phyloP scores from a whole-genome alignment of 2,329 filamentous ascomycete genomes.

The Ophiostoma sp. region DNA sequence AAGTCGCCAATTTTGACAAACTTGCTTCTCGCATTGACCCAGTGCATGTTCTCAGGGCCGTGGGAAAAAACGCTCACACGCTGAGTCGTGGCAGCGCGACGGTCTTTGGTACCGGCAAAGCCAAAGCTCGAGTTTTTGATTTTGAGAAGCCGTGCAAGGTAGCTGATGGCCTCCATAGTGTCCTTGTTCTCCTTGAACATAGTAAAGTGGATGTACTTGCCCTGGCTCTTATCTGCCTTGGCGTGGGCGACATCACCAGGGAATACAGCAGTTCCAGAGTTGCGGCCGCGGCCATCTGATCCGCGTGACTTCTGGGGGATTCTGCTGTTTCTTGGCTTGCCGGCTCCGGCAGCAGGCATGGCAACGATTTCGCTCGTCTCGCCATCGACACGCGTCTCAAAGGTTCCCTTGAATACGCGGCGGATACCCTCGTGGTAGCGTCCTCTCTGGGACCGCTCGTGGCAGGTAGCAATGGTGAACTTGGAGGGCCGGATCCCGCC shows the following conservation, averaged over 20 bases:
- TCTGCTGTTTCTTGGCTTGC: slow-evolving; percentile 23
- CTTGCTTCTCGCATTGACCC: slow-evolving; percentile 58
- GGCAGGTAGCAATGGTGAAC: slow-evolving; percentile 39
- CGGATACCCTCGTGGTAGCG: slow-evolving; percentile 60
- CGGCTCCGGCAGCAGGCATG: slow-evolving; percentile 20
- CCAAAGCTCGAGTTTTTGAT: slow-evolving; percentile 68
- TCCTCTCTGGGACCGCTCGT: slow-evolving; percentile 43
- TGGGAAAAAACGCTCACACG: slow-evolving; percentile 60
- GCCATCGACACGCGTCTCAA: slow-evolving; percentile 65
- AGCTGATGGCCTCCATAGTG: slow-evolving; percentile 83
- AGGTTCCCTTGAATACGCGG: slow-evolving; percentile 68
- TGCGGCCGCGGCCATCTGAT: slow-evolving; percentile 23
- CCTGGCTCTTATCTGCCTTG: slow-evolving; percentile 16
- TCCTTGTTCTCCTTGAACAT: slow-evolving; percentile 97
- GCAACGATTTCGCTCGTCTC: slow-evolving; percentile 58
- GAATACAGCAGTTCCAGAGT: slow-evolving; percentile 1
- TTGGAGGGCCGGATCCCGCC: slow-evolving; percentile 30
- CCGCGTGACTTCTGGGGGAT: not conserved
- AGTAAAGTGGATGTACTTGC: slow-evolving; percentile 76
- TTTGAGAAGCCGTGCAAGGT: slow-evolving; percentile 67
- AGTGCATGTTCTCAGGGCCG: slow-evolving; percentile 54
- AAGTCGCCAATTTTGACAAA: slow-evolving; percentile 72
- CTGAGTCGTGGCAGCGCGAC: slow-evolving; percentile 79
- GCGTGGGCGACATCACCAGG: not conserved
- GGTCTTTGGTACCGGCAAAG: slow-evolving; percentile 82